Evolutionary conservation across 805 yeast species (phyloP).

Genomic region (Suhomyces kilbournensis): DNA sequence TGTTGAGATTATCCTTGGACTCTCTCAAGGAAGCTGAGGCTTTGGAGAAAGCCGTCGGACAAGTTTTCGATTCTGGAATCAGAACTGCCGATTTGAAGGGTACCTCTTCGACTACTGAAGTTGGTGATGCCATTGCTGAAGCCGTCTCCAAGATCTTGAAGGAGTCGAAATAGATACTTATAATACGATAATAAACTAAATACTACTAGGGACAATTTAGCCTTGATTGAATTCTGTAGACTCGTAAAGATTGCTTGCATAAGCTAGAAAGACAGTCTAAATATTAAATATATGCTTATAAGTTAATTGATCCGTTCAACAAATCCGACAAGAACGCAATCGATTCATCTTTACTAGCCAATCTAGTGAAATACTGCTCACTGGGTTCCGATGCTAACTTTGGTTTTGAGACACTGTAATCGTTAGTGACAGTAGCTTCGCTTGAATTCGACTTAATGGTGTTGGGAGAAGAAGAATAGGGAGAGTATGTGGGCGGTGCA

Average conservation of each 20-base stretch:
- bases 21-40: conserved; percentile 82
- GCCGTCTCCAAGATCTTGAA: conserved; percentile 59
- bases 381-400: neutral
- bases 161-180: conserved; percentile 8
- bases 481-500: neutral
- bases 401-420: neutral
- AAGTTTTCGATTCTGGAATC: conserved; percentile 76
- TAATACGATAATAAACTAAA: neutral
- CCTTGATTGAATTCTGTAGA: too few relatives aligned
- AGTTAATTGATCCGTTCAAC: conserved; percentile 23
- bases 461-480: neutral
- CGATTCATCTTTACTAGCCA: conserved; percentile 23
- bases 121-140: conserved; percentile 87
- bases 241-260: too few relatives aligned
- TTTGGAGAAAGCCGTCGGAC: conserved; percentile 81
- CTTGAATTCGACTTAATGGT: conserved; percentile 5
- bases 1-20: conserved; percentile 88
- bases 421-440: conserved; percentile 9
- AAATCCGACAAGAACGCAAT: conserved; percentile 31
- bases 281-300: neutral
- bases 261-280: neutral
- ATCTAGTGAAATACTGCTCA: neutral
- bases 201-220: too few relatives aligned
- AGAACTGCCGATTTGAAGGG: conserved; percentile 95
- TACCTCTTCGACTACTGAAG: conserved; percentile 76